These are phyloP conservation scores for Trapa bicornis DNA, from an alignment of 345 rosid genomes.

Conservation along the genomic window DNA sequence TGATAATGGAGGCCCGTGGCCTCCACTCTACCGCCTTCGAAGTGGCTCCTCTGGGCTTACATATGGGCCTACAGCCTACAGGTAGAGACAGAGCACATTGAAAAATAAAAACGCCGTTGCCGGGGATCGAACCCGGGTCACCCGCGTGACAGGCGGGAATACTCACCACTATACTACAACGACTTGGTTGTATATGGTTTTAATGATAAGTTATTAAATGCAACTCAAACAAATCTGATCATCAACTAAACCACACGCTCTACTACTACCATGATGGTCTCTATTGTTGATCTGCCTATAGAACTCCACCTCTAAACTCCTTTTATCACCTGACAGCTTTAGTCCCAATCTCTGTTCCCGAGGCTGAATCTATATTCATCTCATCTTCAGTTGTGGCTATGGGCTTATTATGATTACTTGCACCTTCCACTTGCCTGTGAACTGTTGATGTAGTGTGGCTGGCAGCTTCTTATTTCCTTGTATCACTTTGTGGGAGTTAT, in stretches of 20 bases:
- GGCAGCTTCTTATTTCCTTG: conserved; percentile 3
- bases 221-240: conserved; percentile 15
- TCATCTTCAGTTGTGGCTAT: neutral
- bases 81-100: no score
- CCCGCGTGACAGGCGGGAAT: conserved; percentile 98
- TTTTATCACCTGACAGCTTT: neutral
- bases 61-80: no score
- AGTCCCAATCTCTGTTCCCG: neutral
- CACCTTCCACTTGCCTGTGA: neutral
- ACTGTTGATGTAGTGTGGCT: neutral
- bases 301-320: neutral
- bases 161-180: conserved; percentile 98
- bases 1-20: no score
- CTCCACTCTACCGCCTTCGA: no score
- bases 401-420: neutral
- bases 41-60: no score
- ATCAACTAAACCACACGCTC: neutral
- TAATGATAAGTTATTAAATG: no score
- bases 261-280: neutral
- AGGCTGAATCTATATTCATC: neutral
- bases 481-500: conserved; percentile 7
- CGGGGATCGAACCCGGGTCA: conserved; percentile 99
- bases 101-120: conserved; percentile 44
- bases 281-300: neutral
- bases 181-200: conserved; percentile 13